Conservation (phyloP, 2,329 filamentous ascomycete genomes). For the Cladosporium sp. region DNA sequence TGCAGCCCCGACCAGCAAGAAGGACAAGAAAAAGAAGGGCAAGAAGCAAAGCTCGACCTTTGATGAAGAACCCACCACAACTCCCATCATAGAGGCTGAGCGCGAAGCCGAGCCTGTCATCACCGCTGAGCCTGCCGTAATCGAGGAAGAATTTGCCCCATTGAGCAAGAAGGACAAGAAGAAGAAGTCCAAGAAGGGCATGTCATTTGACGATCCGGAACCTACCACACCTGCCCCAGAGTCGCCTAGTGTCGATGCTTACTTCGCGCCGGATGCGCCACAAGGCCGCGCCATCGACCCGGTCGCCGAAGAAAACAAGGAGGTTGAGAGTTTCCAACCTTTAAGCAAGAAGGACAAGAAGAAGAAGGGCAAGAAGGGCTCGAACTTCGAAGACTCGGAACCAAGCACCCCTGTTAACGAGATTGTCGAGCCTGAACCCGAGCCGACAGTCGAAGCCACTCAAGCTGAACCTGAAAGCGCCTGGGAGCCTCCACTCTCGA, state of each 20-base stretch:
- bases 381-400: constrained; percentile 22
- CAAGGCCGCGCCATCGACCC: constrained; percentile 4
- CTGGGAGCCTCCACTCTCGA: constrained; percentile 36
- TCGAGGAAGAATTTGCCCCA: constrained; percentile 27
- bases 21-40: constrained; percentile 52
- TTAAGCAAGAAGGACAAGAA: constrained; percentile 33
- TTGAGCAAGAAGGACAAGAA: constrained; percentile 52
- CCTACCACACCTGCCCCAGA: constrained; percentile 9
- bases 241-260: not conserved
- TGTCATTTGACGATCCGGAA: constrained; percentile 11
- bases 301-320: constrained; percentile 33
- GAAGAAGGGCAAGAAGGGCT: constrained; percentile 49
- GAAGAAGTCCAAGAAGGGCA: constrained; percentile 43
- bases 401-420: constrained; percentile 21
- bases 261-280: not conserved
- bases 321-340: not conserved
- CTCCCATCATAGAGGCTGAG: not conserved
- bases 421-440: constrained; percentile 24
- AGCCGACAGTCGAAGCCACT: not conserved
- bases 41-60: constrained; percentile 38
- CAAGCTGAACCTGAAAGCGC: constrained; percentile 21
- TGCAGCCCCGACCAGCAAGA: constrained; percentile 47
- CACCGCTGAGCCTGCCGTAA: not conserved
- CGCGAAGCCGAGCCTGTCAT: not conserved
- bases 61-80: not conserved